Percentiles rank a stretch among this genome's conserved stretches.
Evolutionary conservation across 257 asterid species (phyloP).

Genomic region (Scutellaria galericulata): DNA sequence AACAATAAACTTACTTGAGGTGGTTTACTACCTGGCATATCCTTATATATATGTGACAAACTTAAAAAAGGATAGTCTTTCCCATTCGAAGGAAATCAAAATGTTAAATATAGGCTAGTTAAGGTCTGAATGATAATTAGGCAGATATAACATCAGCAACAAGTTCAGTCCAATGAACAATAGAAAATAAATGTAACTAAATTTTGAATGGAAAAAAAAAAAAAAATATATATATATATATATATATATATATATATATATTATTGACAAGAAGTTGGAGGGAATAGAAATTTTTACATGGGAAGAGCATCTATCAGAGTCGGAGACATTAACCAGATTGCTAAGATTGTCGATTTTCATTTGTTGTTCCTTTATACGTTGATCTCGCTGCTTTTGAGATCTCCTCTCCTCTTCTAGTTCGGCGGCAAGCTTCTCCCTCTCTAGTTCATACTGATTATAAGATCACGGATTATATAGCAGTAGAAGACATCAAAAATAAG

Average conservation of each 20-base stretch:
- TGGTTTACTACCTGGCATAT: not conserved
- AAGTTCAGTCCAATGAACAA: conserved; percentile 1
- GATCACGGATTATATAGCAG: conserved; percentile 30
- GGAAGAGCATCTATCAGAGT: conserved; percentile 58
- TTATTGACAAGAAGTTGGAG: conserved; percentile 2
- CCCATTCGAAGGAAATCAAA: conserved; percentile 6
- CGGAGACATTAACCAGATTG: conserved; percentile 54
- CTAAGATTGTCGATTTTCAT: conserved; percentile 69
- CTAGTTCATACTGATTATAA: conserved; percentile 72
- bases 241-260: not conserved
- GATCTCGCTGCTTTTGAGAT: conserved; percentile 79
- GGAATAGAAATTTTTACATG: conserved; percentile 48
- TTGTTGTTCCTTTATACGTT: conserved; percentile 77
- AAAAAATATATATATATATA: too few species aligned
- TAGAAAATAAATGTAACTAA: conserved; percentile 9
- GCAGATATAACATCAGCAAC: conserved; percentile 3
- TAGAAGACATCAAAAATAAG: conserved; percentile 20
- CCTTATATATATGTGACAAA: conserved; percentile 1
- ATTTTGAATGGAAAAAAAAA: conserved; percentile 2
- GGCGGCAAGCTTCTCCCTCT: conserved; percentile 84
- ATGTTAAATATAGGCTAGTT: conserved; percentile 10
- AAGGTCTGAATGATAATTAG: conserved; percentile 21
- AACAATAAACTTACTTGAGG: not conserved
- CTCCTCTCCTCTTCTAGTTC: conserved; percentile 95
- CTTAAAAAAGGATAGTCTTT: not conserved